These are phyloP conservation scores for Balamuthia mandrillaris DNA, from an alignment of 208 protist species.

Conservation along the genomic window DNA sequence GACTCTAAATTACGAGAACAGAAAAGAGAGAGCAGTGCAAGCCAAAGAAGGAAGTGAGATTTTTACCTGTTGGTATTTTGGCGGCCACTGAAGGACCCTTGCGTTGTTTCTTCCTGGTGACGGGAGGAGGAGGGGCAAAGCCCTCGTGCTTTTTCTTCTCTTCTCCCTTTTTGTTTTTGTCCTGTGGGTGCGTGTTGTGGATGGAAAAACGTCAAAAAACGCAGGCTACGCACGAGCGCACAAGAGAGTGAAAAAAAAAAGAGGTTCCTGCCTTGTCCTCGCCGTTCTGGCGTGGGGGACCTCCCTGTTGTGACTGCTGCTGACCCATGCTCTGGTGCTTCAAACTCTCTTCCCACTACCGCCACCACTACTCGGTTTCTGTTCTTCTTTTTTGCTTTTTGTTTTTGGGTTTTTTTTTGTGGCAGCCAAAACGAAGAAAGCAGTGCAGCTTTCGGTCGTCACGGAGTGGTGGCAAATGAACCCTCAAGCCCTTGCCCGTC, in stretches of 20 bases:
- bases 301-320: constrained; percentile 12
- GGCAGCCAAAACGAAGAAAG: too few species aligned
- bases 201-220: background rate
- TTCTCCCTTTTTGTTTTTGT: constrained; percentile 10
- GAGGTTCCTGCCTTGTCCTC: background rate
- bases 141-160: constrained; percentile 23
- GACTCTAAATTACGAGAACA: background rate
- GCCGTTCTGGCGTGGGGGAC: background rate
- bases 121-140: background rate
- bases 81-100: background rate
- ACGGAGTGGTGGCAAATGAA: too few species aligned
- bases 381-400: too few species aligned
- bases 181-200: background rate
- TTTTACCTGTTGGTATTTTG: background rate
- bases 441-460: too few species aligned
- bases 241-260: background rate
- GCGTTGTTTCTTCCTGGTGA: background rate
- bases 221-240: background rate
- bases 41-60: background rate
- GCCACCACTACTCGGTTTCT: too few species aligned
- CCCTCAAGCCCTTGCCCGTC: too few species aligned
- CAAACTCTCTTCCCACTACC: too few species aligned
- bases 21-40: background rate
- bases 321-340: constrained; percentile 24
- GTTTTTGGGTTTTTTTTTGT: too few species aligned